Evolutionary conservation across 2,329 filamentous ascomycete species (phyloP).

Genomic region (Aspergillus brasiliensis): DNA sequence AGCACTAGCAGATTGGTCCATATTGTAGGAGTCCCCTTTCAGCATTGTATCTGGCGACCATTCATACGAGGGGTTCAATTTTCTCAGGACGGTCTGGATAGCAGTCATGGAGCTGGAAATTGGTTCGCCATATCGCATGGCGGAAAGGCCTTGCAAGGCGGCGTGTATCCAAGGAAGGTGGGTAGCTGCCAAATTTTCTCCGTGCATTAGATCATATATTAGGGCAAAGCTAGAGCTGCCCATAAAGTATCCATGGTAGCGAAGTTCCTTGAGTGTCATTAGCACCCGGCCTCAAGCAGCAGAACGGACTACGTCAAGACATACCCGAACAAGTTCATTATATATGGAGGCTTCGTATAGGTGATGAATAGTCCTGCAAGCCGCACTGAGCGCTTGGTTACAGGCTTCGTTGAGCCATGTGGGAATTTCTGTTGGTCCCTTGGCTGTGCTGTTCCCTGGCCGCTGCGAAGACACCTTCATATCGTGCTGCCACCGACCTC

Average conservation of each 20-base stretch:
- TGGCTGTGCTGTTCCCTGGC: slow-evolving; percentile 3
- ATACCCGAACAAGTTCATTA: slow-evolving; percentile 45
- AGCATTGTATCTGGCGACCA: slow-evolving; percentile 19
- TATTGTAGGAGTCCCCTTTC: not conserved
- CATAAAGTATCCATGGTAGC: slow-evolving; percentile 50
- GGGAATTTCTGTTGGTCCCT: slow-evolving; percentile 30
- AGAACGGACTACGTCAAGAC: not conserved
- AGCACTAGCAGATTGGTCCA: not conserved
- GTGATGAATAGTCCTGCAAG: slow-evolving; percentile 45
- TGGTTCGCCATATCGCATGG: slow-evolving; percentile 37
- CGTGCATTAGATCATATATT: slow-evolving; percentile 48
- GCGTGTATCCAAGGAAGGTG: slow-evolving; percentile 49
- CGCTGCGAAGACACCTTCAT: slow-evolving; percentile 19
- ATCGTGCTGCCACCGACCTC: slow-evolving; percentile 45
- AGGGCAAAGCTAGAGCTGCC: slow-evolving; percentile 46
- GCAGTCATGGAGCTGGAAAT: slow-evolving; percentile 32
- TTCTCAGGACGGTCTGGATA: slow-evolving; percentile 36
- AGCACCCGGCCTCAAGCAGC: not conserved
- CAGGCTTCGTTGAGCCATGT: slow-evolving; percentile 50
- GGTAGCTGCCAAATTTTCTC: slow-evolving; percentile 36
- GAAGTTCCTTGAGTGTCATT: slow-evolving; percentile 39
- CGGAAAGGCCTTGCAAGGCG: slow-evolving; percentile 39
- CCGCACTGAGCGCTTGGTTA: slow-evolving; percentile 45
- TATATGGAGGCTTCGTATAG: slow-evolving; percentile 43
- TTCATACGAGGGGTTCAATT: slow-evolving; percentile 34